A percentile compares a stretch with the other conserved stretches of the same genome.
phyloP scores from a whole-genome alignment of 208 protist genomes.

The Herpetomonas tarakana region DNA sequence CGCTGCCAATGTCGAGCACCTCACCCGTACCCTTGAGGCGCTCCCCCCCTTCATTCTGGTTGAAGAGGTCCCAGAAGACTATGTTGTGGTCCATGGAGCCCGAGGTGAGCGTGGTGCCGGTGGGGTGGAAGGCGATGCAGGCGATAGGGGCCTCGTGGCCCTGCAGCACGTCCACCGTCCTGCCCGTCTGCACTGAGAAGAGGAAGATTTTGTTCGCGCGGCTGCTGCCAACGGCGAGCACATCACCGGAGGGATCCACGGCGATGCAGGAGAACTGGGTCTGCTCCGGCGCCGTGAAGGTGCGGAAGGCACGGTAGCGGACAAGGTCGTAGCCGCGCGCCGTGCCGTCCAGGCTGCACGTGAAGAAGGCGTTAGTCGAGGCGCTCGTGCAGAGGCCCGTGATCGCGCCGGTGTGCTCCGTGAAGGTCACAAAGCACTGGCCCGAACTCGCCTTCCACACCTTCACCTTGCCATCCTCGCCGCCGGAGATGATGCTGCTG shows the following conservation, averaged over 20 bases:
- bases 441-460: conserved; percentile 89
- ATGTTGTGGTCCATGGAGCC: conserved; percentile 88
- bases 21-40: conserved; percentile 84
- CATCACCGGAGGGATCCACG: conserved; percentile 90
- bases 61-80: conserved; percentile 92
- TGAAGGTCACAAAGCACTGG: conserved; percentile 94
- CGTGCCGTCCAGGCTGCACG: conserved; percentile 89
- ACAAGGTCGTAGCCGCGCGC: conserved; percentile 90
- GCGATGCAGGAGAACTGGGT: conserved; percentile 90
- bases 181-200: conserved; percentile 91
- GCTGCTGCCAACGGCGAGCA: conserved; percentile 83
- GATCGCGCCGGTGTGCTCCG: conserved; percentile 82
- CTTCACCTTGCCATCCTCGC: conserved; percentile 93
- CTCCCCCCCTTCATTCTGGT: conserved; percentile 74
- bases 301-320: conserved; percentile 89
- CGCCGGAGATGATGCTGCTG: conserved; percentile 85
- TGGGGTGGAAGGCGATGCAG: conserved; percentile 87
- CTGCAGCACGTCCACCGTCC: conserved; percentile 84
- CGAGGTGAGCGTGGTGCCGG: conserved; percentile 79
- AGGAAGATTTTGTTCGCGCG: conserved; percentile 83
- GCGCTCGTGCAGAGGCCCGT: conserved; percentile 81
- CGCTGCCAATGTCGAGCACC: conserved; percentile 72
- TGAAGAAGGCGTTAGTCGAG: conserved; percentile 90
- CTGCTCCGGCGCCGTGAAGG: conserved; percentile 76
- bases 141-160: conserved; percentile 89